phyloP scores from a whole-genome alignment of 106 monocot genomes.

The Gastrodia elata region DNA sequence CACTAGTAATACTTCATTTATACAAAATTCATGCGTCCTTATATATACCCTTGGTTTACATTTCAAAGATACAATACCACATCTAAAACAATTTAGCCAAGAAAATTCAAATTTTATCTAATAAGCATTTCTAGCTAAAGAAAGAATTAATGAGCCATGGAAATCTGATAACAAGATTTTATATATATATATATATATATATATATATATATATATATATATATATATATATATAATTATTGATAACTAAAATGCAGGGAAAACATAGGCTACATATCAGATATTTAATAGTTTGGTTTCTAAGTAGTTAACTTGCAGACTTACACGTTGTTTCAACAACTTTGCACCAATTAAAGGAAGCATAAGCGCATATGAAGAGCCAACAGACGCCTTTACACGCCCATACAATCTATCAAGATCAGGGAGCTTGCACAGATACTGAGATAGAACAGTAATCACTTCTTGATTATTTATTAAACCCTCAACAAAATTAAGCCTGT shows the following conservation, averaged over 20 bases:
- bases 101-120: neutral
- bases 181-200: neutral
- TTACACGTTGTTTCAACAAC: slow-evolving; percentile 71
- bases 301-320: neutral
- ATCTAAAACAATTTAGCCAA: neutral
- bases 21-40: neutral
- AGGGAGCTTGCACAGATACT: slow-evolving; percentile 51
- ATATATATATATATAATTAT: slow-evolving; percentile 2
- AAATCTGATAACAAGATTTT: neutral
- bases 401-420: slow-evolving; percentile 91
- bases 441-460: slow-evolving; percentile 32
- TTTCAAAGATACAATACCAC: neutral
- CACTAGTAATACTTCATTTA: neutral
- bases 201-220: neutral
- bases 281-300: neutral
- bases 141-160: neutral
- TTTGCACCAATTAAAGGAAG: slow-evolving; percentile 67
- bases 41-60: neutral
- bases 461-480: slow-evolving; percentile 50
- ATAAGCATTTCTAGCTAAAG: neutral
- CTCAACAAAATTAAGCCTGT: slow-evolving; percentile 73
- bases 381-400: slow-evolving; percentile 47
- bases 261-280: neutral
- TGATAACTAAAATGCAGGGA: neutral
- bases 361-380: slow-evolving; percentile 42